Base-by-base conservation (phyloP, 495 filamentous ascomycete genomes). In the Echria macrotheca region DNA sequence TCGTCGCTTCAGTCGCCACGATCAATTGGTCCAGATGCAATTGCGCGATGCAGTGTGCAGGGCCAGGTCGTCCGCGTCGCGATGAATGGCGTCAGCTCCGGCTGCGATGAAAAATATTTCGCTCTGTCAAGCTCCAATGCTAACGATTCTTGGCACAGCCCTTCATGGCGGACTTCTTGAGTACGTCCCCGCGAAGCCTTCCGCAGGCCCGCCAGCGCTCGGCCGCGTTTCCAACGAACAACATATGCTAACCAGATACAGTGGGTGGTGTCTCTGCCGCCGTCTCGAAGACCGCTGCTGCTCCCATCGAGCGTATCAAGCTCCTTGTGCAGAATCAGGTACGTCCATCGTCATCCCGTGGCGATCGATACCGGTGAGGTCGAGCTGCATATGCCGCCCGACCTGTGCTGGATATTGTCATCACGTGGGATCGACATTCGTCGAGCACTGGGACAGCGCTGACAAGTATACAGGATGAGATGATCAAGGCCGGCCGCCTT, bases 251-350 rank as follows among this genome's bases (percentile, higher is more conserved):
- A 60, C 54, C 60, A 55, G 66, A 64, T 50, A 66, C 63, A 93
- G 89, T 97, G 94, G 93, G 93, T 86, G 93, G 93, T 95, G 85
- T 98, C 58, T 96, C 93, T 65, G 93, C 93, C 68, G 93, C 93
- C 75, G 90, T 98, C 85, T 97, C 93, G 64, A 98, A 98, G 87
- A 98, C 93, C 60, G 94, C 94, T 68, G 93, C 93, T 72, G 93
- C 93, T 77, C 93, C 93, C 75, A 98, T 98, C 65, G 93, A 98
- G 89, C 93, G 93, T 87, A 85, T 98, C 79, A 98, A 98, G 89
- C 93, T 98, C 68, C 87, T 98, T 64, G 95, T 98, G 81, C 93
- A 98, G 83, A 98, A 97, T 81, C 93, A 98, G 86, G 91, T 96
- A 83, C 53, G 87, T 74, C 24, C 12, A 22, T n/a, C n/a, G 26